Evolutionary conservation across 1,139 yeast species (phyloP).

Genomic region (Kodamaea sp.): DNA sequence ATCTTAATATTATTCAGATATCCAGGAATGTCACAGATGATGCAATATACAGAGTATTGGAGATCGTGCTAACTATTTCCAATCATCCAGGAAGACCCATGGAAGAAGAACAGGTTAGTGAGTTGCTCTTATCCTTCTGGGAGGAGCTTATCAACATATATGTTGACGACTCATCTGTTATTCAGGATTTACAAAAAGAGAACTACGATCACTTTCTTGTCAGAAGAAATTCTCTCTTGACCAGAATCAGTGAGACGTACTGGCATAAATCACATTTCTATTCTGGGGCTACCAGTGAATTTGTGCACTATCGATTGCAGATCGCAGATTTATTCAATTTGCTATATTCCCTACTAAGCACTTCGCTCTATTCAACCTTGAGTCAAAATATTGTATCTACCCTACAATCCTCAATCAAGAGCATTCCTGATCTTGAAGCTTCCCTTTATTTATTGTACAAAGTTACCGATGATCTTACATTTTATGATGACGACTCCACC

Average conservation of each 20-base stretch:
- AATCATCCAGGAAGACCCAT: slow-evolving; percentile 62
- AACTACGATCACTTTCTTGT: slow-evolving; percentile 22
- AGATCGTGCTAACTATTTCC: slow-evolving; percentile 58
- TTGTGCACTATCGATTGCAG: slow-evolving; percentile 66
- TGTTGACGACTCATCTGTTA: slow-evolving; percentile 52
- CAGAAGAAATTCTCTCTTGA: slow-evolving; percentile 40
- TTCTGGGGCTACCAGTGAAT: slow-evolving; percentile 43
- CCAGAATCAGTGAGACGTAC: slow-evolving; percentile 52
- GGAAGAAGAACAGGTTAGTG: slow-evolving; percentile 67
- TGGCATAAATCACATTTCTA: slow-evolving; percentile 57
- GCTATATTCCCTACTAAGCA: slow-evolving; percentile 64
- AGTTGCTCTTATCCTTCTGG: slow-evolving; percentile 79
- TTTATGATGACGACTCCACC: slow-evolving; percentile 38
- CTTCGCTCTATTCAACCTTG: slow-evolving; percentile 41
- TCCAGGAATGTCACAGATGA: slow-evolving; percentile 47
- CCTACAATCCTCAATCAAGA: slow-evolving; percentile 2
- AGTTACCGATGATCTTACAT: slow-evolving; percentile 50
- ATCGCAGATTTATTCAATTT: slow-evolving; percentile 76
- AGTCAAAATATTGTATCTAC: slow-evolving; percentile 9
- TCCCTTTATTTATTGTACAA: slow-evolving; percentile 64
- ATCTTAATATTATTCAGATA: slow-evolving; percentile 51
- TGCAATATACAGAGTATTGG: slow-evolving; percentile 40
- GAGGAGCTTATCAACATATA: slow-evolving; percentile 66
- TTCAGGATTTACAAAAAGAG: slow-evolving; percentile 32
- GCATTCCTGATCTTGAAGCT: slow-evolving; percentile 56